Evolutionary conservation across 495 filamentous ascomycete species (phyloP).

Genomic region (Talaromyces adpressus): DNA sequence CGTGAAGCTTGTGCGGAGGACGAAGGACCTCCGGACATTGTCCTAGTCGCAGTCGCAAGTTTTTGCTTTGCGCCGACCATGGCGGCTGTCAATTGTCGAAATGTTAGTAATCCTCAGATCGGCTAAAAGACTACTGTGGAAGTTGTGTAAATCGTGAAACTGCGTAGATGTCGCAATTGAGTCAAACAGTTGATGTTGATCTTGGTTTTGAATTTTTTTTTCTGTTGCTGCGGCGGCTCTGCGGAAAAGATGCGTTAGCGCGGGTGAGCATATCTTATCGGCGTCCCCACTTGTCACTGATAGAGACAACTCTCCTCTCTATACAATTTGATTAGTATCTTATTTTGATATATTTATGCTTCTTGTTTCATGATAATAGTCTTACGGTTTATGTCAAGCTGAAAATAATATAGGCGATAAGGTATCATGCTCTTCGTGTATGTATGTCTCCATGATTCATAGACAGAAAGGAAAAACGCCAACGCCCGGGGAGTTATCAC

Average conservation of each 20-base stretch:
- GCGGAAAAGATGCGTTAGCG: conserved; percentile 6
- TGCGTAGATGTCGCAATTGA: neutral
- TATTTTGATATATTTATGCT: neutral
- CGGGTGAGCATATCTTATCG: neutral
- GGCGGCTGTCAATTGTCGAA: neutral
- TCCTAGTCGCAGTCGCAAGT: conserved; percentile 4
- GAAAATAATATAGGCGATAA: neutral
- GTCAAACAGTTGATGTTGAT: neutral
- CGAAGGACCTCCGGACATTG: neutral
- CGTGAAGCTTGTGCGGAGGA: neutral
- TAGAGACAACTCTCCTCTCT: neutral
- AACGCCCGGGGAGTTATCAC: neutral
- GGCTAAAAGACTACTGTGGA: neutral
- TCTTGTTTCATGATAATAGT: neutral
- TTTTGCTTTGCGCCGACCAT: conserved; percentile 26
- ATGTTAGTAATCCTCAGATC: neutral
- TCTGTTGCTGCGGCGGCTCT: conserved; percentile 7
- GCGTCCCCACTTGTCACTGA: neutral
- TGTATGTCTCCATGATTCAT: neutral
- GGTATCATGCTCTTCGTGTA: neutral
- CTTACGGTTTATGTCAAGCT: neutral
- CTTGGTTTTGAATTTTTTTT: neutral
- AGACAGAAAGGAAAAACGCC: neutral
- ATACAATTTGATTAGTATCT: neutral
- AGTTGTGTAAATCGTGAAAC: neutral